Percentiles rank a stretch among this genome's conserved stretches.
Conservation (phyloP, 805 yeast species). For the Cyberlindnera suaveolens region DNA sequence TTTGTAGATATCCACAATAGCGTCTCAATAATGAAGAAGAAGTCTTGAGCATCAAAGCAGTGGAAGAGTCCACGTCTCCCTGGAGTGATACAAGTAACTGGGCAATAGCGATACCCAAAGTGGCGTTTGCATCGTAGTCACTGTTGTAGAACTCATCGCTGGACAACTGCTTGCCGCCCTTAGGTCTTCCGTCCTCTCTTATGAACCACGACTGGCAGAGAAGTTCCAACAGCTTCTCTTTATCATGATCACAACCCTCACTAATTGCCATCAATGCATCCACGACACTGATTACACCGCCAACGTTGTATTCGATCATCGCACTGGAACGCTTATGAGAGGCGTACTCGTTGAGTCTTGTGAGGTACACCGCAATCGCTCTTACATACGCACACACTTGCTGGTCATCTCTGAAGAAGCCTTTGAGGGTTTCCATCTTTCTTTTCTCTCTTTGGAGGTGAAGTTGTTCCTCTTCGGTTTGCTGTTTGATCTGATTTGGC, state of each 20-base stretch:
- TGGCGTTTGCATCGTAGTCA: slow-evolving; percentile 13
- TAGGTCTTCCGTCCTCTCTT: slow-evolving; percentile 10
- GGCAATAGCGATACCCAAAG: slow-evolving; percentile 12
- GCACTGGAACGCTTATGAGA: slow-evolving; percentile 5
- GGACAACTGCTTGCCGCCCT: neutral
- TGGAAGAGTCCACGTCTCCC: slow-evolving; percentile 1
- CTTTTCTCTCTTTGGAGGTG: neutral
- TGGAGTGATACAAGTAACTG: slow-evolving; percentile 8
- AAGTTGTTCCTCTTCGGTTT: neutral
- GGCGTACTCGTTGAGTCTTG: slow-evolving; percentile 6
- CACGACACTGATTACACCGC: slow-evolving; percentile 34
- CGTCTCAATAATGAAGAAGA: slow-evolving; percentile 7
- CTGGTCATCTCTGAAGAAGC: slow-evolving; percentile 4
- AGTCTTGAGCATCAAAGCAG: slow-evolving; percentile 3
- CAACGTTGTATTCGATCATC: slow-evolving; percentile 33
- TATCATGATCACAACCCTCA: neutral
- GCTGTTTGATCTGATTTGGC: neutral
- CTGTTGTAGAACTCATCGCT: slow-evolving; percentile 10
- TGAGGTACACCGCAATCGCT: slow-evolving; percentile 11
- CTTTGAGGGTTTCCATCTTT: slow-evolving; percentile 3
- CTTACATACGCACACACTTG: slow-evolving; percentile 7
- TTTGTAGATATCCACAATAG: slow-evolving; percentile 10
- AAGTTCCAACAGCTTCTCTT: slow-evolving; percentile 1
- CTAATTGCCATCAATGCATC: slow-evolving; percentile 7
- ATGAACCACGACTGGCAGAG: slow-evolving; percentile 10